Evolutionary conservation across 805 yeast genomes (phyloP), one percentile per base, ranked within the genome.

Genomic region (Saccharomycopsis schoenii): DNA sequence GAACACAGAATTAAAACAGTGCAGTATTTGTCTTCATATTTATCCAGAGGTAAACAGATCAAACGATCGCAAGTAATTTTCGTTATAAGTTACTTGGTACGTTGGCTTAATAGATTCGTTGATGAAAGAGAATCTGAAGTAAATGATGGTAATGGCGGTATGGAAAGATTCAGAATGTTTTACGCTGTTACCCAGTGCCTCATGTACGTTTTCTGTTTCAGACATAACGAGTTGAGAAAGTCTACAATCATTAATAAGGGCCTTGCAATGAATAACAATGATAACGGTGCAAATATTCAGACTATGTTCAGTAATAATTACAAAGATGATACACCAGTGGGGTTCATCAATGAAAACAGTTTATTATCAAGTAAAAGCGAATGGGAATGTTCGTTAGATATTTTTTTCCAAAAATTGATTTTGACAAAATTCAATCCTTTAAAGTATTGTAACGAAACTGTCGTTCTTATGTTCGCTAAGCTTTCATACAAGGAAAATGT

Each of bases 181-280:
- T 93, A 93, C 71, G 89, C 97, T 8, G 88, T 93, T 2, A 86
- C 91, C 68, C 99, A 93, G 73, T 90, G 97, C 0, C 75, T 94
- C 61, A 77, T 93, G 63, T 93, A 93, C 73, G 89, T 94, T 19
- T 91, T 94, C 71, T 93, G 98, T 70, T 93, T 93, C 73, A 80
- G 97, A 65, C 88, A 88, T 72, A 72, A 80, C 43, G 71, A 81
- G 42, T 79, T 93, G 65, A 79, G 36, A 24, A 43, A 24, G 39
- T 19, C 25, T 2, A 24, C 25, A 11, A 24, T 6, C 34, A 43
- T 19, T 42, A 39, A 60, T 66, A 68, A 63, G 50, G 71, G 70
- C 57, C 69, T 68, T 15, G 73, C 70, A 55, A 61, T 47, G 36
- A 65, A 60, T 41, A 64, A 63, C 4, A 75, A 69, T 29, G 34